These are phyloP conservation scores for Metschnikowia borealis DNA, from an alignment of 805 yeast species.

Conservation along the genomic window DNA sequence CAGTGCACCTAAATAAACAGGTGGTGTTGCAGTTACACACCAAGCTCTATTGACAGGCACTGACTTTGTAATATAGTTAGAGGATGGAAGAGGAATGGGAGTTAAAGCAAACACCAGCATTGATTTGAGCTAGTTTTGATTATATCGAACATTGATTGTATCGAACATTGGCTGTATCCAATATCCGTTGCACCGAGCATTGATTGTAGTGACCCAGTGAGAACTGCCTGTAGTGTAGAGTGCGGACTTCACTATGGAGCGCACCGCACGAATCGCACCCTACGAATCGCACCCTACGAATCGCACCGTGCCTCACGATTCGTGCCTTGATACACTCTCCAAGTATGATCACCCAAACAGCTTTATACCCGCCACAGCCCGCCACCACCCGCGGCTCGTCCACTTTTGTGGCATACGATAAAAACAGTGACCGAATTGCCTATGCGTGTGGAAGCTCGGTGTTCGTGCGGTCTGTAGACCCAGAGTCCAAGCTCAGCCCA, in stretches of 20 bases:
- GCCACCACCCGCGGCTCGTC: constrained; percentile 66
- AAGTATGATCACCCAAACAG: constrained; percentile 24
- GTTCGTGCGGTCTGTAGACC: constrained; percentile 59
- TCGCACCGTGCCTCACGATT: background rate
- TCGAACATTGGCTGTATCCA: no score
- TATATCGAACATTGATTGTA: no score
- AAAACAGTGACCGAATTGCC: constrained; percentile 62
- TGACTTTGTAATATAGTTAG: background rate
- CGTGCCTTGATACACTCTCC: background rate
- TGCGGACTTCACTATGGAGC: background rate
- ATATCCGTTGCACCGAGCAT: no score
- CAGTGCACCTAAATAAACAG: no score
- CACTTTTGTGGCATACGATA: constrained; percentile 73
- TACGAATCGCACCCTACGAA: no score
- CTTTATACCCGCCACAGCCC: constrained; percentile 72
- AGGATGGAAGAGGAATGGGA: background rate
- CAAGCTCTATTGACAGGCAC: background rate
- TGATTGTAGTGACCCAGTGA: no score
- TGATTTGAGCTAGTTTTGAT: no score
- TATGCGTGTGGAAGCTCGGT: constrained; percentile 82
- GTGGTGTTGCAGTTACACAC: no score
- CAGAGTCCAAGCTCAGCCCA: constrained; percentile 41
- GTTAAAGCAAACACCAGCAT: no score
- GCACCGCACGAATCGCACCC: no score
- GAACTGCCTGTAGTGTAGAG: background rate